These are phyloP conservation scores for Tephrocybe sp. DNA, from an alignment of 768 basidiomycete species.

Conservation along the genomic window DNA sequence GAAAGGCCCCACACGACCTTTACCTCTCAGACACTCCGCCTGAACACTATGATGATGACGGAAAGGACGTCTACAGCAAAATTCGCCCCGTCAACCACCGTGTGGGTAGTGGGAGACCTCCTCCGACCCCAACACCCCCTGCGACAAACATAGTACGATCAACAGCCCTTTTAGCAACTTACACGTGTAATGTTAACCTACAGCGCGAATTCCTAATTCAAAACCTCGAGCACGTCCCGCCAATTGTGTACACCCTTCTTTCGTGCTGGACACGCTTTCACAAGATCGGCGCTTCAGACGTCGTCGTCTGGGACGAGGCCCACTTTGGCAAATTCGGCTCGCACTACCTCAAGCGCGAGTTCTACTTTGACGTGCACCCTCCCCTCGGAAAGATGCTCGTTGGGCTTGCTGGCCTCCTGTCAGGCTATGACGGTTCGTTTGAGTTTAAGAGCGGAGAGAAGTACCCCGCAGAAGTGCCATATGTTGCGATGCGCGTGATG, in stretches of 20 bases:
- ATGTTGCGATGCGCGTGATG: constrained; percentile 93
- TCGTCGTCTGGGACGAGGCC: constrained; percentile 98
- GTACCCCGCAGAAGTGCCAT: constrained; percentile 86
- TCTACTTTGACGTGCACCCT: constrained; percentile 99
- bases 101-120: constrained; percentile 57
- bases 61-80: constrained; percentile 54
- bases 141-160: constrained; percentile 58
- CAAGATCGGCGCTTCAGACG: constrained; percentile 80
- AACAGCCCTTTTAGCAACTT: constrained; percentile 16
- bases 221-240: constrained; percentile 75
- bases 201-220: constrained; percentile 77
- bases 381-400: constrained; percentile 99
- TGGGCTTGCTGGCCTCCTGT: constrained; percentile 84
- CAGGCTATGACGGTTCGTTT: constrained; percentile 89
- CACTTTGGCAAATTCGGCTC: constrained; percentile 99
- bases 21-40: constrained; percentile 14
- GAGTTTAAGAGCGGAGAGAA: constrained; percentile 91
- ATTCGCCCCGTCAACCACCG: constrained; percentile 33
- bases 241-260: constrained; percentile 86
- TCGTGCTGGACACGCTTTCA: constrained; percentile 95
- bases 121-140: constrained; percentile 61
- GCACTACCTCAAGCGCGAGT: constrained; percentile 97
- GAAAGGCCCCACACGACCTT: constrained; percentile 25
- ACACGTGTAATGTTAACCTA: constrained; percentile 9
- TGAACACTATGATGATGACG: constrained; percentile 40